Evolutionary conservation across 371 early-diverging fungal genomes (phyloP).

Genomic region (Neoconidiobolus thromboides): DNA sequence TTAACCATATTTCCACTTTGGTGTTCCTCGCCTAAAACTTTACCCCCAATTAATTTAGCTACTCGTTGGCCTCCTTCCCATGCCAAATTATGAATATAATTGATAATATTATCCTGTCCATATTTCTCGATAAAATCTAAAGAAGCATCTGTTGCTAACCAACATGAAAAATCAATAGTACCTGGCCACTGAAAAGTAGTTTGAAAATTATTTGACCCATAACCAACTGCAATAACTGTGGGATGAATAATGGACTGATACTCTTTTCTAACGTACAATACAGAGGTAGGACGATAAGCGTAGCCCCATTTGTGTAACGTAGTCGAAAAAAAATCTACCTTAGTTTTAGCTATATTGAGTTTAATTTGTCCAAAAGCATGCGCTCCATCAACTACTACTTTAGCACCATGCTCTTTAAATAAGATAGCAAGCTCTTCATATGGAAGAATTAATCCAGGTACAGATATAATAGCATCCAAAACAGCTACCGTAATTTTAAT

Average conservation of each 20-base stretch:
- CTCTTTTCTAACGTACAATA: constrained; percentile 32
- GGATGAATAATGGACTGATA: constrained; percentile 29
- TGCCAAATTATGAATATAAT: constrained; percentile 30
- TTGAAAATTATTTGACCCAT: constrained; percentile 14
- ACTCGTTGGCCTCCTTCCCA: constrained; percentile 29
- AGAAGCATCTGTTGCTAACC: constrained; percentile 24
- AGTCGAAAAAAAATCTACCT: constrained; percentile 47
- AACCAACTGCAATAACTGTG: constrained; percentile 23
- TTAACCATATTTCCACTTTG: too few relatives aligned
- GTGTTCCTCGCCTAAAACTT: constrained; percentile 33
- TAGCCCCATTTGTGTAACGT: constrained; percentile 61
- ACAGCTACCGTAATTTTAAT: constrained; percentile 18
- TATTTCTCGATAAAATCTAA: constrained; percentile 25
- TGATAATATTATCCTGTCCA: constrained; percentile 31
- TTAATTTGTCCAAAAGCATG: constrained; percentile 51
- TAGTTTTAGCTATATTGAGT: constrained; percentile 23
- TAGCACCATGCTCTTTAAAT: constrained; percentile 25
- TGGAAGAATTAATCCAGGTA: constrained; percentile 32
- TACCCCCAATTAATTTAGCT: constrained; percentile 28
- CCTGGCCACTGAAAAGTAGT: constrained; percentile 20
- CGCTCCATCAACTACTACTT: constrained; percentile 47
- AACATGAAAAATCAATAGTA: constrained; percentile 16
- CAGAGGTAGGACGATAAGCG: constrained; percentile 31
- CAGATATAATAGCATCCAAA: constrained; percentile 34
- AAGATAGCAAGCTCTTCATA: constrained; percentile 26